Base-by-base conservation (phyloP, 2,329 filamentous ascomycete genomes). In the Scedosporium minutisporum region DNA sequence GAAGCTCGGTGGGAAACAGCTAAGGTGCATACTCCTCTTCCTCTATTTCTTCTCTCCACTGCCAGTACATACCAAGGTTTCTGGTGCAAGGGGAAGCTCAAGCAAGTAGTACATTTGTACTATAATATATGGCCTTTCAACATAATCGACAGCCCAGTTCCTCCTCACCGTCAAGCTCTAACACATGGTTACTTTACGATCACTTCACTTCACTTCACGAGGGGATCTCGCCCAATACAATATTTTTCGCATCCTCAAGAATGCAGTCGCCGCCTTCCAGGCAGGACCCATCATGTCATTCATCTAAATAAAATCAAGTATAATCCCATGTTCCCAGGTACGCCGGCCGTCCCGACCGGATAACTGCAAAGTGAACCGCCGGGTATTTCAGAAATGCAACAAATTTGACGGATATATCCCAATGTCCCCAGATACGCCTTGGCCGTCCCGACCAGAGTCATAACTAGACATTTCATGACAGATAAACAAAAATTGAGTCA, bases 261-360 rank as follows among this genome's bases (percentile, higher is more conserved):
- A 23, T 55, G 57, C 21, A 25, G 57, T 12, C 38, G 27, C 23
- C n/a, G 27, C 57, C 27, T 14, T 18, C 14, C 12, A 41, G 27
- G 14, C 38, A 58, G n/a, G 23, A 21, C 57, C 14, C 38, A 27
- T 38, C 9, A 27, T 58, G 3, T 38, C 12, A 41, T 58, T 58
- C 57, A 38, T 38, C 33, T 38, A 38, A 38, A 29, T 3, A 12
- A 38, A 38, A 2, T 10, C 10, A 55, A 14, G 12, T 55, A 18
- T 55, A 55, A 55, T 55, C 51, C 23, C 51, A 55, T 58, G 57
- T 42, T 58, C 57, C 57, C 57, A 38, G 57, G 57, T 58, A 41
- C 38, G 57, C 29, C 29, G 38, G 57, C 38, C 38, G 27, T 58
- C 57, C 27, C 38, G 57, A 42, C 27, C 38, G 57, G 29, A 58